Conservation (phyloP, 345 rosid species). For the Pugionium dolabratum region DNA sequence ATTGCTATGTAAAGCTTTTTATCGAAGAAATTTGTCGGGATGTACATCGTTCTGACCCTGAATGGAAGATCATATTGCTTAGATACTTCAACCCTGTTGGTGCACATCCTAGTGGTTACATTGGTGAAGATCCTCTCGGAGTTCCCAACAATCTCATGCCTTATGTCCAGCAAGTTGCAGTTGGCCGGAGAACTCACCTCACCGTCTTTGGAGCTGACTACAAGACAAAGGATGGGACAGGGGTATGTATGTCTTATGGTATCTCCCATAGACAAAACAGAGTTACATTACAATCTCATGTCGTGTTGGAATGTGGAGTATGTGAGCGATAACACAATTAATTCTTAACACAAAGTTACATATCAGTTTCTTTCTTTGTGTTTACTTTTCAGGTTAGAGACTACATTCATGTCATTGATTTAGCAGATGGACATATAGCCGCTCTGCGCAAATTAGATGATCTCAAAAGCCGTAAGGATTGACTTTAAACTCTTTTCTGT, state of each 20-base stretch:
- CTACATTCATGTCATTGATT: constrained; percentile 43
- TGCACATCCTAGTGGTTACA: constrained; percentile 52
- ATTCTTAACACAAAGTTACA: neutral
- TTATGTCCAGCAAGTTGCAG: constrained; percentile 91
- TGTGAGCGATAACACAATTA: neutral
- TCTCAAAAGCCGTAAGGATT: constrained; percentile 58
- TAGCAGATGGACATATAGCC: constrained; percentile 95
- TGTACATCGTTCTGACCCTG: constrained; percentile 60
- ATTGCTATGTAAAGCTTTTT: constrained; percentile 56
- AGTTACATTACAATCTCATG: neutral
- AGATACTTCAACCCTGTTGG: no score
- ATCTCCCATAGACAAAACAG: neutral
- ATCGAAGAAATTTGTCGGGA: constrained; percentile 92
- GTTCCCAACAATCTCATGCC: constrained; percentile 99
- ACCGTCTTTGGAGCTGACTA: constrained; percentile 89
- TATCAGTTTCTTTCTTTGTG: no score
- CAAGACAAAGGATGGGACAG: constrained; percentile 87
- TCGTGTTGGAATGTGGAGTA: neutral
- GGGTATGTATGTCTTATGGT: constrained; percentile 55
- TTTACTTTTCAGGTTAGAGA: constrained; percentile 57
- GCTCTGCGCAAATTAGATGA: constrained; percentile 73
- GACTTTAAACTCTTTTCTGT: neutral
- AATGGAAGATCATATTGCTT: neutral
- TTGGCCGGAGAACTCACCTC: constrained; percentile 76
- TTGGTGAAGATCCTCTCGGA: constrained; percentile 96